Conservation (phyloP, 805 yeast genomes). For the Ogataea angusta region DNA sequence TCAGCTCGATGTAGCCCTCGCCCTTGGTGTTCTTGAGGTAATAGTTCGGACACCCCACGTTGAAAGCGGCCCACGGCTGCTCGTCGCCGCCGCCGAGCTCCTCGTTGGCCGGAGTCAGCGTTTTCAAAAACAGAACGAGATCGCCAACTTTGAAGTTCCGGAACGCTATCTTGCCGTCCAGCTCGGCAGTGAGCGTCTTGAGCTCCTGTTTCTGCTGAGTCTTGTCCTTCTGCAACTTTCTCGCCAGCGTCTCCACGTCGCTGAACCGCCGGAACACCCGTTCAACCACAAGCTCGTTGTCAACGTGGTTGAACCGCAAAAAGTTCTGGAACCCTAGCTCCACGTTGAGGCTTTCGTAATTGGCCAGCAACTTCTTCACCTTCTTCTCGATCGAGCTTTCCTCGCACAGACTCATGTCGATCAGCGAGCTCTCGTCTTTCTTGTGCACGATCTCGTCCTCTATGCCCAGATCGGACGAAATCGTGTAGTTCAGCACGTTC, state of each 20-base stretch:
- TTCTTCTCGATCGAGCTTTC: constrained; percentile 25
- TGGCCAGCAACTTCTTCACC: constrained; percentile 13
- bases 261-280: constrained; percentile 68
- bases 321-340: constrained; percentile 37
- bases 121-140: constrained; percentile 80
- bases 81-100: constrained; percentile 5
- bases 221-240: constrained; percentile 75
- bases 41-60: constrained; percentile 82
- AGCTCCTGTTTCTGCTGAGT: constrained; percentile 48
- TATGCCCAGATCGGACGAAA: constrained; percentile 26
- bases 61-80: constrained; percentile 93
- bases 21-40: constrained; percentile 47
- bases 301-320: constrained; percentile 22
- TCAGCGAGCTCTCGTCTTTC: constrained; percentile 10
- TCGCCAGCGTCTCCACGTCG: constrained; percentile 88
- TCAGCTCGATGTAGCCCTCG: constrained; percentile 23
- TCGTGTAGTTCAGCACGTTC: constrained; percentile 28
- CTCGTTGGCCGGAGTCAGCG: constrained; percentile 33
- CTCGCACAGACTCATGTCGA: constrained; percentile 16
- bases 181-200: constrained; percentile 33
- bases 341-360: constrained; percentile 18
- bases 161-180: constrained; percentile 58
- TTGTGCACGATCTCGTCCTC: constrained; percentile 18
- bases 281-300: constrained; percentile 27
- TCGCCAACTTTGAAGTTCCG: constrained; percentile 69